phyloP scores from a whole-genome alignment of 1,139 yeast genomes.

The Candida sp. region DNA sequence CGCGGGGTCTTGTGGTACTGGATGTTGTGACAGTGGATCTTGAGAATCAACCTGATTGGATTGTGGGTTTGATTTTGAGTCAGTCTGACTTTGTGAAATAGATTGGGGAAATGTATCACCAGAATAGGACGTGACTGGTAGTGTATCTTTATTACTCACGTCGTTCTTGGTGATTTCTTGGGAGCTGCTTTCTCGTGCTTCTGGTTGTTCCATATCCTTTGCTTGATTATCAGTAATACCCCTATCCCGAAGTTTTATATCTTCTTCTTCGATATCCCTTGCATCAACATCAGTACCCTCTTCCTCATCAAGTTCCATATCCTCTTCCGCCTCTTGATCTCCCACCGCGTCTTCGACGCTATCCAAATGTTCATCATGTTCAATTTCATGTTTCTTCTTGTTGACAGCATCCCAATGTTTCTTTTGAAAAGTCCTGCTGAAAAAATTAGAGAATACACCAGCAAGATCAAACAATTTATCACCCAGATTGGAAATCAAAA shows the following conservation, averaged over 20 bases:
- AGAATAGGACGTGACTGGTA: not conserved
- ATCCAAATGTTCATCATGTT: constrained; percentile 10
- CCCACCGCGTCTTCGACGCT: constrained; percentile 11
- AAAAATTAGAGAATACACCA: constrained; percentile 13
- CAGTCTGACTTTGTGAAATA: not conserved
- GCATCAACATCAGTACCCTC: not conserved
- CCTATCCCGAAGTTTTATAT: not conserved
- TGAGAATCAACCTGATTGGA: not conserved
- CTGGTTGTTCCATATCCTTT: not conserved
- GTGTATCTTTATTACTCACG: not conserved
- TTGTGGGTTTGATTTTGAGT: not conserved
- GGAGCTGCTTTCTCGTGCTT: not conserved
- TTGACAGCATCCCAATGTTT: constrained; percentile 6
- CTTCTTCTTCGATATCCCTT: not conserved
- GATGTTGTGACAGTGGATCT: not conserved
- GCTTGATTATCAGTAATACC: not conserved
- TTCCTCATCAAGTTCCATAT: constrained; percentile 1
- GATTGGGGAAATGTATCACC: not conserved
- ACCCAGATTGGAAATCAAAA: constrained; percentile 68
- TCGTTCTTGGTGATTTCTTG: not conserved
- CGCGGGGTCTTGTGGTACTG: not conserved
- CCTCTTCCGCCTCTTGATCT: constrained; percentile 8
- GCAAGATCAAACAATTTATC: constrained; percentile 49
- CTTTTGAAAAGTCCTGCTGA: constrained; percentile 10
- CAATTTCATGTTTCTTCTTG: constrained; percentile 3